Percentiles rank a stretch among this genome's conserved stretches.
Conservation (phyloP, 352 stramenopile species). For the Phytopythium boreale region DNA sequence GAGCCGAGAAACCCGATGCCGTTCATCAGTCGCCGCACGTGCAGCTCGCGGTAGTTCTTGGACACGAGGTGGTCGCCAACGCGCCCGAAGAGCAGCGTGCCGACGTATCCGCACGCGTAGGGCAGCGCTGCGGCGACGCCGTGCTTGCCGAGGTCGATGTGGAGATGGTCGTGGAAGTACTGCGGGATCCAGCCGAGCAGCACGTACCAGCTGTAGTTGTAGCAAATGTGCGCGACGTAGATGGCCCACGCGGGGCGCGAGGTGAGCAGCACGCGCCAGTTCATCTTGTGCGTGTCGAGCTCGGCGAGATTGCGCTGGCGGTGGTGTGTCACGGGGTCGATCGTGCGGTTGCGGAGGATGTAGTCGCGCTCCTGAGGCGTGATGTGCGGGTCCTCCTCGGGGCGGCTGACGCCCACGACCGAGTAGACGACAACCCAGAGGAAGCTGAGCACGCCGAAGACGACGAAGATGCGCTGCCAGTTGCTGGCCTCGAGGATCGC, state of each 20-base stretch:
- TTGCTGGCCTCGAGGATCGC: slow-evolving; percentile 55
- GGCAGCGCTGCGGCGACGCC: slow-evolving; percentile 65
- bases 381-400: slow-evolving; percentile 64
- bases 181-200: slow-evolving; percentile 85
- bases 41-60: slow-evolving; percentile 60
- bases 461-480: slow-evolving; percentile 76
- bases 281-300: slow-evolving; percentile 47
- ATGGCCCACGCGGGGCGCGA: slow-evolving; percentile 76
- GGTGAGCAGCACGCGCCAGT: slow-evolving; percentile 65
- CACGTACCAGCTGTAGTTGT: slow-evolving; percentile 90
- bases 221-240: slow-evolving; percentile 83
- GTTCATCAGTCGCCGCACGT: slow-evolving; percentile 80
- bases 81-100: slow-evolving; percentile 67
- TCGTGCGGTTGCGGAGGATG: slow-evolving; percentile 63
- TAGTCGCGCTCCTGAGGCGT: slow-evolving; percentile 49
- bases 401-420: slow-evolving; percentile 56
- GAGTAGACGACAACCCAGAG: slow-evolving; percentile 67
- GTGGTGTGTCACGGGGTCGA: slow-evolving; percentile 38
- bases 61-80: slow-evolving; percentile 66
- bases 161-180: slow-evolving; percentile 80
- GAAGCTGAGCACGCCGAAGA: slow-evolving; percentile 75
- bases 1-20: slow-evolving; percentile 69
- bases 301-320: slow-evolving; percentile 35
- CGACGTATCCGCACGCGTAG: slow-evolving; percentile 78
- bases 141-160: slow-evolving; percentile 72